phyloP scores from a whole-genome alignment of 164 flowering plant genomes.

The Umbellularia californica region DNA sequence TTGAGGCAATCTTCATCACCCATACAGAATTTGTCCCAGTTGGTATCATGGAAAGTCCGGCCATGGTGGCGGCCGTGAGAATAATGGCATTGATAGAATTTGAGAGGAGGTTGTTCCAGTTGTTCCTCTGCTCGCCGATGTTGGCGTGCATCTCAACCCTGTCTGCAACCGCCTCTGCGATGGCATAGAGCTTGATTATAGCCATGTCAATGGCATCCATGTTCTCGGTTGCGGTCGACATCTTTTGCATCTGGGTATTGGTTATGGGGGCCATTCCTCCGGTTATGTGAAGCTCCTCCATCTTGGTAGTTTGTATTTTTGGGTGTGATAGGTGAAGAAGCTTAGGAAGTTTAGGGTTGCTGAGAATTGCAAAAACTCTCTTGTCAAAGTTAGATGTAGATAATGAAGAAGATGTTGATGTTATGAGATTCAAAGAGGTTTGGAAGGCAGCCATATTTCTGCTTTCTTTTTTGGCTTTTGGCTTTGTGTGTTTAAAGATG shows the following conservation, averaged over 20 bases:
- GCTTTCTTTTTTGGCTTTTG: not conserved
- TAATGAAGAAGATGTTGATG: not conserved
- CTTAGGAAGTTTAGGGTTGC: not conserved
- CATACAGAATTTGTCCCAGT: constrained; percentile 22
- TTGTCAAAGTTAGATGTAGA: not conserved
- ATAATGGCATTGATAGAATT: constrained; percentile 41
- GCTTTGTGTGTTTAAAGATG: not conserved
- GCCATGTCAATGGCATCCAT: not conserved
- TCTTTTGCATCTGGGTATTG: not conserved
- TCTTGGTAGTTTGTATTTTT: constrained; percentile 13
- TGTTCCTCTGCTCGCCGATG: constrained; percentile 42
- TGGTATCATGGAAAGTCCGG: constrained; percentile 56
- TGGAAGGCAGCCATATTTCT: not conserved
- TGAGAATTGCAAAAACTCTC: constrained; percentile 1
- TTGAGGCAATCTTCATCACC: constrained; percentile 45
- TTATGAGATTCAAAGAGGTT: not conserved
- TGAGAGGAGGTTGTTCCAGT: constrained; percentile 47
- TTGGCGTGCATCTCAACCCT: constrained; percentile 48
- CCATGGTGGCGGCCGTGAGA: constrained; percentile 44
- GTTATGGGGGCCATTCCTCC: too few species aligned
- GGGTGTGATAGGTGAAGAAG: constrained; percentile 4
- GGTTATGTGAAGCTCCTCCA: constrained; percentile 10
- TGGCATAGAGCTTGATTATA: constrained; percentile 29
- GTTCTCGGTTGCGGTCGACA: not conserved
- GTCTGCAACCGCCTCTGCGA: constrained; percentile 35